These are phyloP conservation scores for Onygena corvina DNA, from an alignment of 2,329 filamentous ascomycete species.

Conservation along the genomic window DNA sequence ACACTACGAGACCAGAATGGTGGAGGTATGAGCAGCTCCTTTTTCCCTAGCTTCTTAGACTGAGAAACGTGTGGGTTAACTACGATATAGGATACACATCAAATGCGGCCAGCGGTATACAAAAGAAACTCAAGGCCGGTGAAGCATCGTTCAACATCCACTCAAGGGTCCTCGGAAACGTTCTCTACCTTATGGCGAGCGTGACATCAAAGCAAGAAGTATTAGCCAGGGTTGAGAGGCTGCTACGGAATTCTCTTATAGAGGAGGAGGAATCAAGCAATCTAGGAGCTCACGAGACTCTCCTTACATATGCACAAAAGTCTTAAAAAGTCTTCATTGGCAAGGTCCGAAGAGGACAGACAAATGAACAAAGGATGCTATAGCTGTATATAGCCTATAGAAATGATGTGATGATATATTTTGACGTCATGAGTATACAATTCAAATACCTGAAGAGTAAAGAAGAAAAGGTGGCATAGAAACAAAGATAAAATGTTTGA, in stretches of 20 bases:
- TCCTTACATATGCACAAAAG: background rate
- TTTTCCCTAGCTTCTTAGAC: background rate
- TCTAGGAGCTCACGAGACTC: background rate
- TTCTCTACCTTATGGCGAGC: slow-evolving; percentile 51
- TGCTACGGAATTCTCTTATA: slow-evolving; percentile 29
- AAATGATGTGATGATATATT: background rate
- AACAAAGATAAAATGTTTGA: background rate
- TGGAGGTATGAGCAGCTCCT: slow-evolving; percentile 29
- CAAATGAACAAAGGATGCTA: slow-evolving; percentile 1
- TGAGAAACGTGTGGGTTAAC: slow-evolving; percentile 9
- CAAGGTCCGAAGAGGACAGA: too few species aligned
- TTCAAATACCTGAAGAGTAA: background rate
- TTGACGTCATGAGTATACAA: slow-evolving; percentile 4
- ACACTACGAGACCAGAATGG: slow-evolving; percentile 40
- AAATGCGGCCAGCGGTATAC: slow-evolving; percentile 42
- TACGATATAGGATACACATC: slow-evolving; percentile 42
- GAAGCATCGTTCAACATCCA: slow-evolving; percentile 39
- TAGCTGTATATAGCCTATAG: slow-evolving; percentile 2
- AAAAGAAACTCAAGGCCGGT: slow-evolving; percentile 37
- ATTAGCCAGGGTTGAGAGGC: slow-evolving; percentile 30
- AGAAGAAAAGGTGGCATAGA: too few species aligned
- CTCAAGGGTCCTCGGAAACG: slow-evolving; percentile 49
- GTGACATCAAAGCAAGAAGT: slow-evolving; percentile 38
- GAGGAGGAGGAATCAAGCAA: background rate
- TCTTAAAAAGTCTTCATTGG: slow-evolving; percentile 2